Evolutionary conservation across 1,284 basidiomycete genomes (phyloP), one percentile per base, ranked within the genome.

Genomic region (Naganishia cerealis): DNA sequence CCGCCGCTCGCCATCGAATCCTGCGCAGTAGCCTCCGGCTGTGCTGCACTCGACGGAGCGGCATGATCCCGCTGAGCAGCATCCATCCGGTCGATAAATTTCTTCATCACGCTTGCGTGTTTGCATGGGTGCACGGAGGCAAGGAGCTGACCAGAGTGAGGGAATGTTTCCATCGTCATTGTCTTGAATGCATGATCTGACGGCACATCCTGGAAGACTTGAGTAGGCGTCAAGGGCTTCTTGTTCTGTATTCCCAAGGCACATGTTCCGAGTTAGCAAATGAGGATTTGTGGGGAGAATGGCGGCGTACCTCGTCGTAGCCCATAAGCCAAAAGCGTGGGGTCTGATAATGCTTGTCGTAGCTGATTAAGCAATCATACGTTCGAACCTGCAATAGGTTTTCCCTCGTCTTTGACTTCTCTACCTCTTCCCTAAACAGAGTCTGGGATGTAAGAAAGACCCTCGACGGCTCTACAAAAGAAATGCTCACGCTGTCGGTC

Each of bases 81-180:
- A 80, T 98, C 96, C 94, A 99, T 98, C 66, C 94, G 86, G 80
- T 97, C 94, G 76, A 99, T 97, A 72, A 99, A 93, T 81, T 98
- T 99, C 85, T 96, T 97, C 96, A 99, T 99, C 66, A 99, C 96
- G 78, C 88, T 92, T 0, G 94, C 92, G 79, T 99, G 95, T 80
- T 97, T 97, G 87, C 95, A 99, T 0, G 95, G 95, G 78, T 99
- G 95, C 12, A 99, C 94, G 0, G 89, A 91, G 0, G 91, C 94
- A 79, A 94, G 89, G 67, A 93, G 85, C 36, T 89, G 87, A 4
- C 87, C 83, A 0, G 89, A 90, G 80, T 98, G 94, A 18, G 94
- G 94, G 86, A 99, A 99, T 0, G 90, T 87, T 79, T 99, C 95
- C 80, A 98, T 96, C 10, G 95, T 99, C 70, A 99, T 94, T 2